A percentile compares a stretch with the other conserved stretches of the same genome.
Conservation (phyloP, 129 eudicot genomes). For the Centaurea solstitialis region DNA sequence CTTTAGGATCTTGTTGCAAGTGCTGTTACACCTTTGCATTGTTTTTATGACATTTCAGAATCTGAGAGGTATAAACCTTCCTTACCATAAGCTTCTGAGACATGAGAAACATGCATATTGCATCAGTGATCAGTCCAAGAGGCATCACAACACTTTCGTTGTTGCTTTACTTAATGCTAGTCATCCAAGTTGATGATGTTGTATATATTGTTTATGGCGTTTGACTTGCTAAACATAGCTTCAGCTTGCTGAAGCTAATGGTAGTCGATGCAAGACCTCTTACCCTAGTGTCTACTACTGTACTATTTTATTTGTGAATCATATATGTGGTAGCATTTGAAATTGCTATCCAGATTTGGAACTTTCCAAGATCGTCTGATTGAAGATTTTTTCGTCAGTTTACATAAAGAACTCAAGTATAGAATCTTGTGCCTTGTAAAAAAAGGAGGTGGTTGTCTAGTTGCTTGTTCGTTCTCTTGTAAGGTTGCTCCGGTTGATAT, state of each 20-base stretch:
- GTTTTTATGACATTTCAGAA: background rate
- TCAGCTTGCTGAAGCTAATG: background rate
- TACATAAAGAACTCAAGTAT: background rate
- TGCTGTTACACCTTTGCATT: background rate
- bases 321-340: no score
- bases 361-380: background rate
- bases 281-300: no score
- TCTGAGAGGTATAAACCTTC: background rate
- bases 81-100: no score
- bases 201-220: background rate
- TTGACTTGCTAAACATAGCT: background rate
- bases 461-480: background rate
- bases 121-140: background rate
- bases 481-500: background rate
- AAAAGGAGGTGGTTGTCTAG: background rate
- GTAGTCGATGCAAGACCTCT: background rate
- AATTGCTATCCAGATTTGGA: no score
- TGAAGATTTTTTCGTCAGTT: background rate
- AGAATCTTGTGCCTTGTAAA: background rate
- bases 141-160: background rate
- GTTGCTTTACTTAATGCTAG: background rate
- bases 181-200: background rate
- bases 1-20: background rate
- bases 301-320: no score
- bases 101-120: no score